A percentile compares a stretch with the other conserved stretches of the same genome.
Conservation (phyloP, 768 basidiomycete genomes). For the Dictyophora rubrovolvata region DNA sequence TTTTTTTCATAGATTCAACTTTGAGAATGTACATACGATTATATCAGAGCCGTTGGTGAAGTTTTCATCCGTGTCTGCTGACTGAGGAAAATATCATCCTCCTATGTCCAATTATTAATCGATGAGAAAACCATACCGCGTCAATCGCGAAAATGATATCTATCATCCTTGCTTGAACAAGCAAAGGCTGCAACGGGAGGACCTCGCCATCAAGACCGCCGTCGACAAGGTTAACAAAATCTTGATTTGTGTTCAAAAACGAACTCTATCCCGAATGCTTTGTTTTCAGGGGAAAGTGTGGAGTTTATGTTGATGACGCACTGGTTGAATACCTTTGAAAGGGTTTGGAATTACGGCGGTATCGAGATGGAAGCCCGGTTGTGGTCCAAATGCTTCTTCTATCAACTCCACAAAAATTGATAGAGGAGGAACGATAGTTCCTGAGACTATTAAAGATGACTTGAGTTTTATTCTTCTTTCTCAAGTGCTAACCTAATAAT, state of each 20-base stretch:
- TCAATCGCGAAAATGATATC: conserved; percentile 46
- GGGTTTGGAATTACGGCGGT: conserved; percentile 28
- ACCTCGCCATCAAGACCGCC: conserved; percentile 35
- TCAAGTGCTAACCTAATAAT: background rate
- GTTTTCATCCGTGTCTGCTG: conserved; percentile 3
- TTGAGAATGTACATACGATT: background rate
- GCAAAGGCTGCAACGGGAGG: conserved; percentile 40
- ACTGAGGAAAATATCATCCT: background rate
- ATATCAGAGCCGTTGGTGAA: conserved; percentile 5
- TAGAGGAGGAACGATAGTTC: conserved; percentile 3
- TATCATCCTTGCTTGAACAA: conserved; percentile 33
- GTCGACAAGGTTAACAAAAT: conserved; percentile 26
- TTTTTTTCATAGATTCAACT: background rate
- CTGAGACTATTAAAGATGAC: background rate
- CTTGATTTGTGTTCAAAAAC: conserved; percentile 25
- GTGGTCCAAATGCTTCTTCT: conserved; percentile 4
- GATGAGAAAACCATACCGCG: conserved; percentile 18
- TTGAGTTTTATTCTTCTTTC: background rate
- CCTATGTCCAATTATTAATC: background rate
- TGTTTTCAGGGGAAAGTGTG: background rate
- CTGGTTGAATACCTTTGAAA: conserved; percentile 26
- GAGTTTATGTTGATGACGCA: background rate
- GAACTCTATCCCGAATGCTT: conserved; percentile 8
- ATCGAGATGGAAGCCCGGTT: conserved; percentile 15
- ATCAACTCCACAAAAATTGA: conserved; percentile 23